Base-by-base conservation (phyloP, 768 basidiomycete genomes). In the Lyophyllum shimeji region DNA sequence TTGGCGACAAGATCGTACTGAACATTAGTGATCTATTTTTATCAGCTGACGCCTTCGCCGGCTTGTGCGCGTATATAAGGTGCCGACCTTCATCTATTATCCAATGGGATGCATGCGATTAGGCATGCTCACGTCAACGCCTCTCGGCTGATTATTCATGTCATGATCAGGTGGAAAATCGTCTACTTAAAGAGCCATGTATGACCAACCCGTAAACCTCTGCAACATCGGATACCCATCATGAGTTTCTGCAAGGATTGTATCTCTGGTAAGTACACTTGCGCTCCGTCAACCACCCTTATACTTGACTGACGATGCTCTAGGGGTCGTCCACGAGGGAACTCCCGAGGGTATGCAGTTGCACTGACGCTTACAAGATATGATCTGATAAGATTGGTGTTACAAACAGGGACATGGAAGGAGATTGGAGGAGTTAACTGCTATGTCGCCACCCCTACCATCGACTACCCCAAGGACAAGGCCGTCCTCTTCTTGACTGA, bases 401-500 rank as follows among this genome's bases (percentile, higher is more conserved):
- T 29, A 29, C 29, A 17, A 37, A 20, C 53, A 85, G 84, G 84
- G 23, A 75, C 73, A 63, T 67, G 72, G 62, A 76, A 81, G 58
- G 57, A 63, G 25, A 74, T 85, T 55, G 73, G 67, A 25, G 83
- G 82, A 2, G 73, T 84, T 46, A 64, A 70, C 6, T 73, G 69
- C 59, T 87, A 87, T 57, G 73, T 84, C 49, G 78, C 80, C 1
- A 82, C 78, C 0, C 86, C 86, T 9, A 66, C 73, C 0, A 60
- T 62, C 2, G 76, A 78, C 33, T 84, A 81, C 56, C 68, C 77
- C 51, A 80, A 82, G 67, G 74, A 80, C 59, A 86, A 84, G 65
- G 82, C 76, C 25, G 50, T 87, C 48, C 74, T 87, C 24, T 81
- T 73, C 72, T 65, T 86, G 23, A 53, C 81, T 1, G 86, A 84